Base-by-base conservation (phyloP, 331 rosid species). In the Stylosanthes scabra region DNA sequence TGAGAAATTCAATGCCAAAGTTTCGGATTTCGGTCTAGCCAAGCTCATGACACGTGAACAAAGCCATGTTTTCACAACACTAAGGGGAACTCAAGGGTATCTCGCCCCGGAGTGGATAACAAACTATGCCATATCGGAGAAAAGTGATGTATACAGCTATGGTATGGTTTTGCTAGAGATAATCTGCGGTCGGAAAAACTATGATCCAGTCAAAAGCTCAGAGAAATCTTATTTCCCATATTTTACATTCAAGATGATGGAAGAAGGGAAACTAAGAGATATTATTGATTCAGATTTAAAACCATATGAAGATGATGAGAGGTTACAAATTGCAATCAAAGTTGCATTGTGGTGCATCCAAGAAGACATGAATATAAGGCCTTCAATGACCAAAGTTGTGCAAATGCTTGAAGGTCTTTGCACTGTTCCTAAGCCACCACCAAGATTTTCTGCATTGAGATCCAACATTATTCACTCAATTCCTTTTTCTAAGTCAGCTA, bases 341-440 rank as follows among this genome's bases (percentile, higher is more conserved):
- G 95, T 89, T 74, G 91, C 95, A 52, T 81, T 89, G 68, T 85
- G 90, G 91, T 89, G 91, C 77, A 72, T 89, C 74, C 95, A 89
- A 27, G 91, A 89, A 81, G 95, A 89, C 29, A 89, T 83, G 95
- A 63, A 83, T 7, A 69, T 83, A 57, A 83, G 95, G 61, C 91
- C 95, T 51, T 57, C 91, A 8, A 89, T 89, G 95, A 79, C 86
- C 15, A 86, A 75, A 72, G 95, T 89, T 13, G 90, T 85, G 8
- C 91, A 86, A 77, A 89, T 86, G 91, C 82, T 89, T 27, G 95
- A 89, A 67, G 91, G 91, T 78, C 82, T 86, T 3, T 78, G 77
- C n/a, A 44, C 37, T 73, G 91, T 87, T 83, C 87, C 94, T 41
- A 73, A 51, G 47, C 94, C 88, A 10, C 91, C 84, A 41, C 52